Base-by-base conservation (phyloP, 345 rosid species). In the Heritiera fomes region DNA sequence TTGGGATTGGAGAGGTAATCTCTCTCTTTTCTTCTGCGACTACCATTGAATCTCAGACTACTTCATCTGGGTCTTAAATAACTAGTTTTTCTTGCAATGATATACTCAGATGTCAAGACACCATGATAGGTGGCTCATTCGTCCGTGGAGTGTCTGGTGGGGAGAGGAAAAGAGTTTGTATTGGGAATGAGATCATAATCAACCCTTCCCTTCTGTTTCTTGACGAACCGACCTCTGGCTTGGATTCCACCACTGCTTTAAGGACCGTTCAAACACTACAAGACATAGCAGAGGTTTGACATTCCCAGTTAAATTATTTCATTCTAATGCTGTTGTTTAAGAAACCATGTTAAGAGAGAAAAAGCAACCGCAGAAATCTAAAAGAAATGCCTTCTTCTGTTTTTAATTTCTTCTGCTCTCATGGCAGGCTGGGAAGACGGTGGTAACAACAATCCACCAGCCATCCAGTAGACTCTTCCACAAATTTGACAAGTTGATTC, bases 111-210 rank as follows among this genome's bases (percentile, higher is more conserved):
- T 96, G 99, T 66, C 92, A 92, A 86, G 97, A 93, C 80, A 96
- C 95, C 1, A 91, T 93, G 97, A 96, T 96, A 7, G 99, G 99
- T 3, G 97, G 99, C 66, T 91, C 98, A 64, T 96, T 96, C 8
- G 98, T 96, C 71, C 87, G 98, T 0, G 99, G 99, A 68, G 92
- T 96, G 23, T 96, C 99, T 0, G 99, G 99, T 49, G 99, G 99
- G 64, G 99, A 96, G 79, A 89, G 99, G 87, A 96, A 94, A 82
- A 85, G 99, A 83, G 99, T 94, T 40, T 90, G 91, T 63, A 91
- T 96, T 23, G 99, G 99, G 40, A 96, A 86, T 66, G 99, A 96
- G 87, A 92, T 96, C 77, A 85, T 96, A 80, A 89, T 96, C 83
- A 96, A 96, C 80, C 99, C 99, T 65, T 96, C 98, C 59, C 84